A percentile compares a stretch with the other conserved stretches of the same genome.
These are phyloP conservation scores for Penicillium frequentans DNA, from an alignment of 2,329 filamentous ascomycete genomes.

Conservation along the genomic window DNA sequence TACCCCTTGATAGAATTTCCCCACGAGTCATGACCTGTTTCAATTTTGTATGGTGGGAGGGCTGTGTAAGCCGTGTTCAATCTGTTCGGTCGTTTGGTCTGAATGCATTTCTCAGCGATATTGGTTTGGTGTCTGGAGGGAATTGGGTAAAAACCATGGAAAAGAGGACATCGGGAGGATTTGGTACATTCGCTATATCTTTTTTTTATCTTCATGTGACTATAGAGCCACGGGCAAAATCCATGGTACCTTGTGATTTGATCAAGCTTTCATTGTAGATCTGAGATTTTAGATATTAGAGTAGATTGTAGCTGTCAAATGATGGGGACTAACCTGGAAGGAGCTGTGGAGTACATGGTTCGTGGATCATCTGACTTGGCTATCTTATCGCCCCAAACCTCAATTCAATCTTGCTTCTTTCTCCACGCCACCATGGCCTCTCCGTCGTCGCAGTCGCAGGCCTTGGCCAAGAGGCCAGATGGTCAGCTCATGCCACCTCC, in stretches of 20 bases:
- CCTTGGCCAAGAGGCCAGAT: slow-evolving; percentile 38
- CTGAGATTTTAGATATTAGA: background rate
- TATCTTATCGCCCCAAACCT: slow-evolving; percentile 18
- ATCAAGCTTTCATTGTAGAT: background rate
- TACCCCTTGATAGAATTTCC: slow-evolving; percentile 15
- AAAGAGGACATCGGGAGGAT: slow-evolving; percentile 18
- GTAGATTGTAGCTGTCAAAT: background rate
- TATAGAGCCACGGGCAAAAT: slow-evolving; percentile 13
- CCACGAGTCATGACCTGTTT: slow-evolving; percentile 30
- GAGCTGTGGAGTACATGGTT: background rate
- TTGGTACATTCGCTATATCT: slow-evolving; percentile 20
- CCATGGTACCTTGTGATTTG: background rate
- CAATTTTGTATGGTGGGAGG: slow-evolving; percentile 8
- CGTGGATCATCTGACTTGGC: slow-evolving; percentile 10
- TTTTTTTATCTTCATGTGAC: slow-evolving; percentile 6
- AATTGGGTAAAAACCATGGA: slow-evolving; percentile 16
- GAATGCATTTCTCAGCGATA: slow-evolving; percentile 30
- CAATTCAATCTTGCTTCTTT: slow-evolving; percentile 1
- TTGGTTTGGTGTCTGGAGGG: slow-evolving; percentile 26
- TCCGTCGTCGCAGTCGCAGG: slow-evolving; percentile 29
- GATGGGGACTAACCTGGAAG: background rate
- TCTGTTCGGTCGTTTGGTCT: slow-evolving; percentile 16
- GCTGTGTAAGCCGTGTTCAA: slow-evolving; percentile 12
- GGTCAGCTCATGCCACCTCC: slow-evolving; percentile 82
- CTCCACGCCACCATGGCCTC: slow-evolving; percentile 26